Conservation (phyloP, 176 grass and related monocot species). For the Avena insularis region DNA sequence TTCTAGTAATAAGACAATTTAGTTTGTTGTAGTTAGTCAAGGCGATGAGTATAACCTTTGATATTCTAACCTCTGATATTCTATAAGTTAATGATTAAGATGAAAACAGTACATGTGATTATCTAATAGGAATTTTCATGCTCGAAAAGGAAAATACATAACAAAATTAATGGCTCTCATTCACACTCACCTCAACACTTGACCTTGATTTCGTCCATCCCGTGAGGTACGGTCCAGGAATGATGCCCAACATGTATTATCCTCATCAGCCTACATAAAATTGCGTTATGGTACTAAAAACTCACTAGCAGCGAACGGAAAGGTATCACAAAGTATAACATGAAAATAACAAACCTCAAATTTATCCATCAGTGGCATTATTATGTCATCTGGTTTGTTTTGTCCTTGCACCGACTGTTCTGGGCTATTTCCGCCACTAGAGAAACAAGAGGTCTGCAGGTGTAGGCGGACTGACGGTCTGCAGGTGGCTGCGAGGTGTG, state of each 20-base stretch:
- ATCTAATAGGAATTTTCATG: conserved; percentile 1
- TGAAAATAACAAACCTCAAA: conserved; percentile 65
- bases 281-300: background rate
- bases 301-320: background rate
- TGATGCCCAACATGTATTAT: conserved; percentile 84
- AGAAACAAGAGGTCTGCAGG: background rate
- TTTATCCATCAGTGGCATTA: conserved; percentile 69
- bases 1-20: background rate
- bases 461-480: no score
- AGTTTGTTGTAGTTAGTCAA: background rate
- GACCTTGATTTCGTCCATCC: conserved; percentile 24
- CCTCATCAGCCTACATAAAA: conserved; percentile 72
- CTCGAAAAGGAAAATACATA: background rate
- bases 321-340: background rate
- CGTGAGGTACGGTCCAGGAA: conserved; percentile 68
- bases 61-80: background rate
- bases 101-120: background rate
- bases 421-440: conserved; percentile 55
- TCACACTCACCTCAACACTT: conserved; percentile 76
- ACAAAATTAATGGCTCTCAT: background rate
- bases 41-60: background rate
- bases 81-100: background rate
- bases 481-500: no score
- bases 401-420: conserved; percentile 55
- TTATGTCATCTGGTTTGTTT: conserved; percentile 63